A percentile compares a stretch with the other conserved stretches of the same genome.
Conservation (phyloP, 176 grass and related monocot species). For the Oryza longistaminata region DNA sequence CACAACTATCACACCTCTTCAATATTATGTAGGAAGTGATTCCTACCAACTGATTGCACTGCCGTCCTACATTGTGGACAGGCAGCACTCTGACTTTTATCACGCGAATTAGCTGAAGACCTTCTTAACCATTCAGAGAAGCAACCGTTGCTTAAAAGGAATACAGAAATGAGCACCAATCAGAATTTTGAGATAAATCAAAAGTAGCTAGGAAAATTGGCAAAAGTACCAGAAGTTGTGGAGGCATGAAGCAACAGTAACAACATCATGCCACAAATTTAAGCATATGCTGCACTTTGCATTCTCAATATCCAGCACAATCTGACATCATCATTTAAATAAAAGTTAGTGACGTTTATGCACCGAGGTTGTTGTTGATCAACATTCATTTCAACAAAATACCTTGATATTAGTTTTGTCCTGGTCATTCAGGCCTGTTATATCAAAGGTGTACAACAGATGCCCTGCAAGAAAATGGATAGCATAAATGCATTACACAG, state of each 20-base stretch:
- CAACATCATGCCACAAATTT: constrained; percentile 98
- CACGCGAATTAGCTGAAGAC: constrained; percentile 55
- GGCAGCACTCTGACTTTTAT: constrained; percentile 56
- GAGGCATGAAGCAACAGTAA: constrained; percentile 92
- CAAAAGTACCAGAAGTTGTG: constrained; percentile 90
- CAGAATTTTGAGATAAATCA: constrained; percentile 16
- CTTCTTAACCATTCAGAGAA: constrained; percentile 99
- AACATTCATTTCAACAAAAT: constrained; percentile 1
- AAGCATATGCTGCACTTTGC: constrained; percentile 99
- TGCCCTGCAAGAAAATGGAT: constrained; percentile 49
- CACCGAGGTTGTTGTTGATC: neutral
- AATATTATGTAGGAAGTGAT: constrained; percentile 94
- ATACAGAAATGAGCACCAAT: constrained; percentile 21
- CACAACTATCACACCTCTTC: constrained; percentile 60
- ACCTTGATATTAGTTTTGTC: constrained; percentile 67
- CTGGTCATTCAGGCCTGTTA: constrained; percentile 44
- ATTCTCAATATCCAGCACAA: constrained; percentile 81
- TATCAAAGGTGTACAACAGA: constrained; percentile 79
- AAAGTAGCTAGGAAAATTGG: constrained; percentile 13
- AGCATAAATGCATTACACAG: constrained; percentile 1
- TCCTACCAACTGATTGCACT: constrained; percentile 92
- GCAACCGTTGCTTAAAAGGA: constrained; percentile 81
- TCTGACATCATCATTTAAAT: constrained; percentile 47
- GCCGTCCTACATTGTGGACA: constrained; percentile 87
- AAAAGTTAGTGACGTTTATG: constrained; percentile 39